Base-by-base conservation (phyloP, 176 grass and related monocot genomes). In the Bonia amplexicaulis region DNA sequence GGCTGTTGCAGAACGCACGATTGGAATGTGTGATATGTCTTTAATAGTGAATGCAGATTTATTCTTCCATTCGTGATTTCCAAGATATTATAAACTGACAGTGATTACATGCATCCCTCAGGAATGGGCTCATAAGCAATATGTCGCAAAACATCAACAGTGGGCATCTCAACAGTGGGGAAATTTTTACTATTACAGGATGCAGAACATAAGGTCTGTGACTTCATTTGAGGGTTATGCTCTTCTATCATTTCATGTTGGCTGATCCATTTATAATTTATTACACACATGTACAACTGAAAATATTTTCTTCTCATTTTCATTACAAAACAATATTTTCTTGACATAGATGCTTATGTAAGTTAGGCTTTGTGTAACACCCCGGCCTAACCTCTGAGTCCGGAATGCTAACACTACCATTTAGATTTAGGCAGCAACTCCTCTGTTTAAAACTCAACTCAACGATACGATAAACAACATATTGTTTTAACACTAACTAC, bases 161-260 rank as follows among this genome's bases (percentile, higher is more conserved):
- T 99, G 96, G 96, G 88, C 93, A 48, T 99, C 96, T 27, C 96
- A 99, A 64, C 93, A 96, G 78, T 99, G 96, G 96, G 96, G 96
- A 79, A 99, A 99, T 80, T 99, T 99, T 77, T 96, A 94, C 81
- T 99, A 99, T 88, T 99, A 96, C 71, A 93, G 90, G 73, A 96
- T 98, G 96, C 90, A 94, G 55, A 96, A 86, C 74, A 99, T 99
- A 84, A 94, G 96, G 96, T 99, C 33, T 79, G 69, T 60, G 74
- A 46, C 52, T 80, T 82, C 44, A 67, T 73, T 67, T 82, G 3
- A 9, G 20, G n/a, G 3, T 48, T 80, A 49, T 89, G 44, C 45
- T 35, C 12, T 69, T 85, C 1, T 23, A 69, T 67, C 23, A 70
- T 82, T 77, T 55, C 53, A 61, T 80, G 3, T 63, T 85, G 73